A percentile compares a stretch with the other conserved stretches of the same genome.
phyloP scores from a whole-genome alignment of 1,284 basidiomycete species.

The Hypsizygus ulmarius region DNA sequence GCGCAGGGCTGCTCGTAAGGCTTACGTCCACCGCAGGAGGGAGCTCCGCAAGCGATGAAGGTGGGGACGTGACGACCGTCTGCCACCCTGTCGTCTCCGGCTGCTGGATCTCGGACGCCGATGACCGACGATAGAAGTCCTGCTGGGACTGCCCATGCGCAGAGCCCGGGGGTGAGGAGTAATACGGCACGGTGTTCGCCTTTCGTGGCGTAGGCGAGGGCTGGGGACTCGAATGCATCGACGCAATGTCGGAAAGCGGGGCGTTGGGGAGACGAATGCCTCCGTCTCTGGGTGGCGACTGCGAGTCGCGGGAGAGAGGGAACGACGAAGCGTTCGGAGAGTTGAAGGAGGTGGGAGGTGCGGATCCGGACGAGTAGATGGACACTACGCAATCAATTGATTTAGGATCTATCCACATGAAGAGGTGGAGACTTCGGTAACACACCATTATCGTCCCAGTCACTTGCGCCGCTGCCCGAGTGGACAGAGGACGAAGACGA shows the following conservation, averaged over 20 bases:
- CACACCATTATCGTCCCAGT: conserved; percentile 76
- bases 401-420: conserved; percentile 18
- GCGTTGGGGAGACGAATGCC: conserved; percentile 70
- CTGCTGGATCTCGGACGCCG: conserved; percentile 23
- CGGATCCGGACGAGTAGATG: conserved; percentile 60
- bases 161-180: conserved; percentile 24
- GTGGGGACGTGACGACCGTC: conserved; percentile 9
- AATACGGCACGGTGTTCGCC: conserved; percentile 38
- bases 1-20: conserved; percentile 4
- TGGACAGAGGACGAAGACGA: conserved; percentile 57
- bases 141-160: conserved; percentile 13
- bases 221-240: conserved; percentile 31
- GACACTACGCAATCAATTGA: conserved; percentile 44
- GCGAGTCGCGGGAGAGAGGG: conserved; percentile 57
- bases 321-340: conserved; percentile 56
- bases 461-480: conserved; percentile 54
- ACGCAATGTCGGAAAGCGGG: conserved; percentile 62
- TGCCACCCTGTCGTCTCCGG: conserved; percentile 18
- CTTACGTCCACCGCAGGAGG: conserved; percentile 1
- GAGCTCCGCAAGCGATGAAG: conserved; percentile 7
- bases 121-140: conserved; percentile 30
- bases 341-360: conserved; percentile 62
- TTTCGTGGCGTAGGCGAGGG: conserved; percentile 35
- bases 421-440: conserved; percentile 18
- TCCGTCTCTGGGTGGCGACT: conserved; percentile 58